Evolutionary conservation across 768 basidiomycete genomes (phyloP).

Genomic region (Boletus sp.): DNA sequence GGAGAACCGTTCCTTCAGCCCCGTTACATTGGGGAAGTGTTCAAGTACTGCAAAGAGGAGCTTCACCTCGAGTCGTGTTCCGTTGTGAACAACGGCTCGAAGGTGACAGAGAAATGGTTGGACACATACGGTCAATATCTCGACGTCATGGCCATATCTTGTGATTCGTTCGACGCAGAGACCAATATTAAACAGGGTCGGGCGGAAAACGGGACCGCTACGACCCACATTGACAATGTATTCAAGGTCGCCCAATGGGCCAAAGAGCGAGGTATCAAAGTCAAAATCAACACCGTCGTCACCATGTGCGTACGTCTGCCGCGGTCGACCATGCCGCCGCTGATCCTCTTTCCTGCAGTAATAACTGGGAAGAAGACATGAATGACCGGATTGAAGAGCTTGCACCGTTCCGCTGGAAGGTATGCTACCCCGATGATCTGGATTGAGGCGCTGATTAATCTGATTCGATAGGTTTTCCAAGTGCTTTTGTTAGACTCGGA

Average conservation of each 20-base stretch:
- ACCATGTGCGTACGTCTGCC: constrained; percentile 19
- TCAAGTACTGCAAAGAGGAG: constrained; percentile 38
- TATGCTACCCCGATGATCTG: background rate
- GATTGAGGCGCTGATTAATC: background rate
- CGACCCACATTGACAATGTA: constrained; percentile 33
- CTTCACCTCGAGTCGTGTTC: constrained; percentile 35
- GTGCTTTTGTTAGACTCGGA: constrained; percentile 36
- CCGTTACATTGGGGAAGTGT: constrained; percentile 36
- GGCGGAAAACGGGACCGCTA: constrained; percentile 30
- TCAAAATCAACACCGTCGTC: constrained; percentile 38
- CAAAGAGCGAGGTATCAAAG: constrained; percentile 32
- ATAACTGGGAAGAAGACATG: constrained; percentile 42
- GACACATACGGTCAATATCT: constrained; percentile 38
- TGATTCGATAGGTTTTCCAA: constrained; percentile 31
- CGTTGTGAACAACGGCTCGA: constrained; percentile 37
- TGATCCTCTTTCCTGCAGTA: constrained; percentile 14
- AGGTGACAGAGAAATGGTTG: constrained; percentile 41
- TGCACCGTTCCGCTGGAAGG: constrained; percentile 40
- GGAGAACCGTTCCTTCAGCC: constrained; percentile 39
- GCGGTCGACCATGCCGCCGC: accelerated
- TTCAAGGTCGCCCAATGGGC: constrained; percentile 37
- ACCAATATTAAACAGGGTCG: constrained; percentile 35
- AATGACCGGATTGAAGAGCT: constrained; percentile 34
- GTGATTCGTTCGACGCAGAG: constrained; percentile 38
- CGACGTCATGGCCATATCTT: constrained; percentile 42